Evolutionary conservation across 352 stramenopile genomes (phyloP).

Genomic region (Halophytophthora polymorphica): DNA sequence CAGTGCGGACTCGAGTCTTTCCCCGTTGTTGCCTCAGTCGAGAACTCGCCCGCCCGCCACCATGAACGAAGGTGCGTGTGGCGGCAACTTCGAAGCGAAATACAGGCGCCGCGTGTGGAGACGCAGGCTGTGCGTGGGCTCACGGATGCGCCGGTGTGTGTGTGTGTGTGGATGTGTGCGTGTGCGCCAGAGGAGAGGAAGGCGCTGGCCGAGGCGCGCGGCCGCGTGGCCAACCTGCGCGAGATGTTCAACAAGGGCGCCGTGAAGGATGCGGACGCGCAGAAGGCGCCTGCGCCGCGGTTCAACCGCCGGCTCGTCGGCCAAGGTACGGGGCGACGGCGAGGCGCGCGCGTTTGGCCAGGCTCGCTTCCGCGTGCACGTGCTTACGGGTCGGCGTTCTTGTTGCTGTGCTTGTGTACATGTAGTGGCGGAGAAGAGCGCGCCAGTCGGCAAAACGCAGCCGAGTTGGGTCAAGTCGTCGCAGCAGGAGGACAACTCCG

Average conservation of each 20-base stretch:
- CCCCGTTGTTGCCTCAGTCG: constrained; percentile 1
- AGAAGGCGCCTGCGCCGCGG: constrained; percentile 9
- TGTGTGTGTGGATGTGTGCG: too few relatives aligned
- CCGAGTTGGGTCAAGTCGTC: constrained; percentile 2
- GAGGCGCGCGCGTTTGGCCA: not conserved
- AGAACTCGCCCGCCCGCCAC: not conserved
- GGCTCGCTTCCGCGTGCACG: not conserved
- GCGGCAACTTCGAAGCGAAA: too few relatives aligned
- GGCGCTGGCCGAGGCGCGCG: constrained; percentile 40
- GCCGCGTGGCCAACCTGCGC: constrained; percentile 55
- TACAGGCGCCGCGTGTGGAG: not conserved
- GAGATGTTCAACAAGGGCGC: constrained; percentile 67
- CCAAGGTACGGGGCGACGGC: constrained; percentile 8
- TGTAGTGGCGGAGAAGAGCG: too few relatives aligned
- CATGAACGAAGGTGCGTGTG: constrained; percentile 25
- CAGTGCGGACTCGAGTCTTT: not conserved
- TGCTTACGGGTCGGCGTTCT: not conserved
- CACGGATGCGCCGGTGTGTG: not conserved
- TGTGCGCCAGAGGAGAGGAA: constrained; percentile 40
- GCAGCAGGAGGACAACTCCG: constrained; percentile 13
- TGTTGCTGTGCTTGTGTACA: too few relatives aligned
- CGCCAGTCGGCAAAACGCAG: not conserved
- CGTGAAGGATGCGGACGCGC: constrained; percentile 15
- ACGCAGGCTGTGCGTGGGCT: not conserved
- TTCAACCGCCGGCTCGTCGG: constrained; percentile 22